These are phyloP conservation scores for Aspergillus campestris DNA, from an alignment of 495 filamentous ascomycete species.

Conservation along the genomic window DNA sequence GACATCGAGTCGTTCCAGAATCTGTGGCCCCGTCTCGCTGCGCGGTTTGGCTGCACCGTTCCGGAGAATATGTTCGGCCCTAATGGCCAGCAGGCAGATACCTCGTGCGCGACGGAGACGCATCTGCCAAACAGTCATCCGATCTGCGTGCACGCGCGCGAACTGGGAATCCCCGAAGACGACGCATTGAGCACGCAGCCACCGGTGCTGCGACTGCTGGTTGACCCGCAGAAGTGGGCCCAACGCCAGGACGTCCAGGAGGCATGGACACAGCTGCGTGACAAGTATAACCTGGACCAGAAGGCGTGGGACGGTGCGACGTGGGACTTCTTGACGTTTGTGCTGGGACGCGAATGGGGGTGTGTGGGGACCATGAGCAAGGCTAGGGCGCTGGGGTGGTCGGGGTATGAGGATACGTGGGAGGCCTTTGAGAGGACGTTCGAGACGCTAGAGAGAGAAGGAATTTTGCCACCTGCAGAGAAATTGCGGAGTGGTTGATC, in stretches of 20 bases:
- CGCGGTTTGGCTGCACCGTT: conserved; percentile 37
- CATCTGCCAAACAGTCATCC: conserved; percentile 31
- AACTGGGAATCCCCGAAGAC: conserved; percentile 30
- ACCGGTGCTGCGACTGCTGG: conserved; percentile 29
- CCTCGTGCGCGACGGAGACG: conserved; percentile 10
- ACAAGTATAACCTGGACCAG: conserved; percentile 38
- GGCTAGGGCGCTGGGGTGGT: conserved; percentile 39
- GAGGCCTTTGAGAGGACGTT: conserved; percentile 40
- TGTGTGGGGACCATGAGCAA: conserved; percentile 49
- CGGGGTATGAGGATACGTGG: conserved; percentile 41
- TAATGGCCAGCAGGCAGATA: conserved; percentile 3
- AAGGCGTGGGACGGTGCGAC: conserved; percentile 47
- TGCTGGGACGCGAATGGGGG: conserved; percentile 40
- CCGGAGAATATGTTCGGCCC: conserved; percentile 37
- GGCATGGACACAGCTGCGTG: conserved; percentile 37
- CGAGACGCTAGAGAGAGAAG: conserved; percentile 33
- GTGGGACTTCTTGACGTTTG: conserved; percentile 44
- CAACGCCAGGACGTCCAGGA: conserved; percentile 41
- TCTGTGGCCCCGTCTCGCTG: conserved; percentile 46
- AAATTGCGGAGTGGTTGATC: conserved; percentile 8
- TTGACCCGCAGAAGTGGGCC: conserved; percentile 46
- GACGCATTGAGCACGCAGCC: conserved; percentile 9
- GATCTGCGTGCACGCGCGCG: conserved; percentile 27
- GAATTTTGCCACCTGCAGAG: conserved; percentile 8
- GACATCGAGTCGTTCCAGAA: conserved; percentile 46